phyloP scores from a whole-genome alignment of 805 yeast species.

The Ogataea degrootiae region DNA sequence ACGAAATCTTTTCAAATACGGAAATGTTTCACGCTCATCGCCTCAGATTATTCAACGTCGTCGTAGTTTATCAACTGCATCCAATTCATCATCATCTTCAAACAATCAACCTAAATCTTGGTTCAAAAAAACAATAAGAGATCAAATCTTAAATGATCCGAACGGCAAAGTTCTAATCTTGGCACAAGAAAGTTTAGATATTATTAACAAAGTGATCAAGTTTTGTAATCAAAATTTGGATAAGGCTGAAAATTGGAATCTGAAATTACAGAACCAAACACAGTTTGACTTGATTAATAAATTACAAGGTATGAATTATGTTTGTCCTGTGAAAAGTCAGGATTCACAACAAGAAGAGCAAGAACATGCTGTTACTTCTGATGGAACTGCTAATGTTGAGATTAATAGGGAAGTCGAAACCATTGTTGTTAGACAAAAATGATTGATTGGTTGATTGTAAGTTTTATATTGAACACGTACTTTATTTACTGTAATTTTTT shows the following conservation, averaged over 20 bases:
- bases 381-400: too few species aligned
- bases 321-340: constrained; percentile 2
- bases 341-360: too few species aligned
- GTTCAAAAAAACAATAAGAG: constrained; percentile 25
- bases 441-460: too few species aligned
- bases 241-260: constrained; percentile 79
- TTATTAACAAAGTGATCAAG: constrained; percentile 75
- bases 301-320: constrained; percentile 23
- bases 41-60: constrained; percentile 1
- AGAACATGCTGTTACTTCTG: too few species aligned
- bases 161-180: constrained; percentile 73
- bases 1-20: constrained; percentile 26
- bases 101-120: constrained; percentile 12
- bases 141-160: constrained; percentile 33
- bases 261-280: constrained; percentile 25
- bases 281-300: constrained; percentile 23
- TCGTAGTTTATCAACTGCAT: neutral
- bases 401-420: too few species aligned
- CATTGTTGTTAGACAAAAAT: too few species aligned
- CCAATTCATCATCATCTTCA: neutral
- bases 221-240: constrained; percentile 83
- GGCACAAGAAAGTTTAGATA: constrained; percentile 85
- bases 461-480: too few species aligned
- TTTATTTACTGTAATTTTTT: too few species aligned
- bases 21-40: constrained; percentile 4